Evolutionary conservation across 2,329 filamentous ascomycete genomes (phyloP).

Genomic region (Fusarium sp.): DNA sequence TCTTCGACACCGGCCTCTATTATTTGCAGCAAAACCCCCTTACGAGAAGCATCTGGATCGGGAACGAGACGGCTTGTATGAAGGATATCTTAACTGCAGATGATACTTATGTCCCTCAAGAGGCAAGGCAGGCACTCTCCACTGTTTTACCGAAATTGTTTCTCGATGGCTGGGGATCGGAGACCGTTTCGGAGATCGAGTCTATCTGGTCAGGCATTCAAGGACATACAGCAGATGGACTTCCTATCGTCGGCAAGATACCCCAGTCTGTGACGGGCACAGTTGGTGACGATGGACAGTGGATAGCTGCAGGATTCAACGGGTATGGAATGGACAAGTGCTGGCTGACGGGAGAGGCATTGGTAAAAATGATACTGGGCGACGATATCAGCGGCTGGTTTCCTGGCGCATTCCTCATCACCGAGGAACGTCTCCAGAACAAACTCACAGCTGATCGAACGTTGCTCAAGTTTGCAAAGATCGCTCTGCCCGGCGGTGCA

Average conservation of each 20-base stretch:
- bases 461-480: not conserved
- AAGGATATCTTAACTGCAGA: slow-evolving; percentile 56
- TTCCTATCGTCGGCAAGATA: slow-evolving; percentile 60
- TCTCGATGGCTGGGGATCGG: slow-evolving; percentile 43
- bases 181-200: not conserved
- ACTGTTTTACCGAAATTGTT: slow-evolving; percentile 55
- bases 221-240: slow-evolving; percentile 55
- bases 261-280: slow-evolving; percentile 41
- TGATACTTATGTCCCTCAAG: slow-evolving; percentile 53
- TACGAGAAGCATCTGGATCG: slow-evolving; percentile 60
- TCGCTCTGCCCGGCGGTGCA: not conserved
- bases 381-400: slow-evolving; percentile 36
- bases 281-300: slow-evolving; percentile 47
- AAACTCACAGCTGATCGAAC: slow-evolving; percentile 1
- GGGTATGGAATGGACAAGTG: slow-evolving; percentile 63
- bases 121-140: slow-evolving; percentile 46
- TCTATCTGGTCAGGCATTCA: slow-evolving; percentile 59
- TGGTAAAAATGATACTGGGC: slow-evolving; percentile 41
- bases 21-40: slow-evolving; percentile 42
- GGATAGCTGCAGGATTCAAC: slow-evolving; percentile 60
- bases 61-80: slow-evolving; percentile 57
- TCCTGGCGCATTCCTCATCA: slow-evolving; percentile 18
- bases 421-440: not conserved
- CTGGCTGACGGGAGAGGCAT: slow-evolving; percentile 59
- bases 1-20: slow-evolving; percentile 42